Conservation (phyloP, 345 rosid genomes). For the Rhizophora mangle region DNA sequence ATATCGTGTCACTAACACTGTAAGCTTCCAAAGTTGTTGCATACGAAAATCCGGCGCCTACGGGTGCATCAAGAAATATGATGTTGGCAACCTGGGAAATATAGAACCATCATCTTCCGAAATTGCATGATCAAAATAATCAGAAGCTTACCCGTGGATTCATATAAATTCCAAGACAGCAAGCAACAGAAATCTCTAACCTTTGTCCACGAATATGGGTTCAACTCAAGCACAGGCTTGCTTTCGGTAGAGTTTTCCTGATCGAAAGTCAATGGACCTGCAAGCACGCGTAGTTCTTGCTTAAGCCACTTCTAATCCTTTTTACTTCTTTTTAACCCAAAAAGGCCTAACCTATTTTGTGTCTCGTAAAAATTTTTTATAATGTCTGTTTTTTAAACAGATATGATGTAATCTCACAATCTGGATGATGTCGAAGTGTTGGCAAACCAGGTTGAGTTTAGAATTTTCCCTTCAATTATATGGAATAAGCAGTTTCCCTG, state of each 20-base stretch:
- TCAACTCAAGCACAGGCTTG: conserved; percentile 27
- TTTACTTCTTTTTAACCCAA: background rate
- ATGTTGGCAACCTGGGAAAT: conserved; percentile 25
- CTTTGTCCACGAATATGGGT: conserved; percentile 42
- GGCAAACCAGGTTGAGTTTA: no score
- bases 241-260: conserved; percentile 32
- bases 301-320: no score
- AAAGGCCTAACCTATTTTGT: background rate
- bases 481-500: background rate
- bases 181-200: conserved; percentile 14
- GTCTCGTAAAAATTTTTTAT: no score
- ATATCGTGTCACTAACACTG: conserved; percentile 13
- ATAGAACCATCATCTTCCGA: background rate
- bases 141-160: no score
- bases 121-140: no score
- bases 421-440: no score
- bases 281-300: no score
- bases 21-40: conserved; percentile 19
- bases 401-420: background rate
- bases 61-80: conserved; percentile 34
- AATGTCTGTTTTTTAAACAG: no score
- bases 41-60: conserved; percentile 39
- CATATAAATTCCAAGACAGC: background rate
- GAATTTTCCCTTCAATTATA: no score
- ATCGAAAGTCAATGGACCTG: conserved; percentile 40